A percentile compares a stretch with the other conserved stretches of the same genome.
These are phyloP conservation scores for Diaporthe velutina DNA, from an alignment of 2,329 filamentous ascomycete genomes.

Conservation along the genomic window DNA sequence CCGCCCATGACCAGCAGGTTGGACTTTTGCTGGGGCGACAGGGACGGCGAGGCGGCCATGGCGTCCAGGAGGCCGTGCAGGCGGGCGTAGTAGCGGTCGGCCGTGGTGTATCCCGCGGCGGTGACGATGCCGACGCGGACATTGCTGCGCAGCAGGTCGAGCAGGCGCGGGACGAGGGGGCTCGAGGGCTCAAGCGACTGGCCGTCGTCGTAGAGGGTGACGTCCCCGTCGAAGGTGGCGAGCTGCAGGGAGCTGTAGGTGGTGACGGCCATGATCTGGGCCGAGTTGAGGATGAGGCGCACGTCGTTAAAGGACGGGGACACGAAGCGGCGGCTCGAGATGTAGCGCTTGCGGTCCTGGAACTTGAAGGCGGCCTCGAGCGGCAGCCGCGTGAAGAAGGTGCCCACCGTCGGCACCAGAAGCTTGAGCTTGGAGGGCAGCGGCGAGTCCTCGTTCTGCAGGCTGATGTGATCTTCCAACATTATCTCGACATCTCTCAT, in stretches of 20 bases:
- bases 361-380: slow-evolving; percentile 92
- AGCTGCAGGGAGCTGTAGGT: slow-evolving; percentile 80
- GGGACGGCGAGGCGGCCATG: slow-evolving; percentile 69
- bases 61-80: slow-evolving; percentile 89
- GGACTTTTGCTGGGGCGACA: slow-evolving; percentile 77
- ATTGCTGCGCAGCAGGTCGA: slow-evolving; percentile 80
- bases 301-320: slow-evolving; percentile 98
- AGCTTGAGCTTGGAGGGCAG: slow-evolving; percentile 92
- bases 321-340: slow-evolving; percentile 92
- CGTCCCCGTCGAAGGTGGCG: slow-evolving; percentile 97
- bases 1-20: slow-evolving; percentile 94
- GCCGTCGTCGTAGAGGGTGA: slow-evolving; percentile 95
- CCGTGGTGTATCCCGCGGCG: slow-evolving; percentile 93
- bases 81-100: slow-evolving; percentile 86
- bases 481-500: slow-evolving; percentile 93
- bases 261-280: slow-evolving; percentile 92
- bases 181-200: slow-evolving; percentile 81
- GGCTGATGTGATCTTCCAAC: slow-evolving; percentile 79
- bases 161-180: slow-evolving; percentile 77
- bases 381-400: slow-evolving; percentile 90
- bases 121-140: slow-evolving; percentile 96
- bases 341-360: slow-evolving; percentile 87
- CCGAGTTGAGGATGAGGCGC: slow-evolving; percentile 91
- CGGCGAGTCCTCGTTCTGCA: slow-evolving; percentile 67
- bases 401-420: slow-evolving; percentile 90